Conservation (phyloP, 1,284 basidiomycete genomes). For the Puccinia horiana region DNA sequence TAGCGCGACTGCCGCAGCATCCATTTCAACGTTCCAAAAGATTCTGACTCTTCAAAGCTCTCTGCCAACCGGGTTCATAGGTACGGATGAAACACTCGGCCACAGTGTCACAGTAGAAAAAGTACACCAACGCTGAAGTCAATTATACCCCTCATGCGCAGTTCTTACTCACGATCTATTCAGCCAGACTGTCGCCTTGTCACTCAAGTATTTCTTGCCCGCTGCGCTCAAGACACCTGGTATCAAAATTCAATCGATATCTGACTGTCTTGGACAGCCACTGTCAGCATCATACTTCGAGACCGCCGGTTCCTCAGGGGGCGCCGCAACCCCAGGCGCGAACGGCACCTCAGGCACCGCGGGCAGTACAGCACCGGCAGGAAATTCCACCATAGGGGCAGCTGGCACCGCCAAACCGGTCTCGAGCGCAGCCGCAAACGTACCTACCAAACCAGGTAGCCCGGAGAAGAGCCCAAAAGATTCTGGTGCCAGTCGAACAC, state of each 20-base stretch:
- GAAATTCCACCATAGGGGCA: background rate
- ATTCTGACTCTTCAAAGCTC: constrained; percentile 1
- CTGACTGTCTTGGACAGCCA: constrained; percentile 29
- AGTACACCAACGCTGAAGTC: constrained; percentile 51
- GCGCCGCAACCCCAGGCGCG: background rate
- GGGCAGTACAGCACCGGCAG: background rate
- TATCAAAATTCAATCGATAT: constrained; percentile 32
- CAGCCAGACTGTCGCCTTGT: constrained; percentile 57
- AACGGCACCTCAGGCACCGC: background rate
- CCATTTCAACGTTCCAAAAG: constrained; percentile 16
- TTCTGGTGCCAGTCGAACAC: background rate
- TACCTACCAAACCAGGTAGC: background rate
- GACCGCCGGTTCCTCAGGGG: background rate
- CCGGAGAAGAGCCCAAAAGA: background rate
- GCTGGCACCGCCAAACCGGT: too few relatives aligned
- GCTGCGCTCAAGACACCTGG: constrained; percentile 50
- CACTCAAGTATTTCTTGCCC: constrained; percentile 55
- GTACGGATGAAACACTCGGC: constrained; percentile 50
- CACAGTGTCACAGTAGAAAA: constrained; percentile 18
- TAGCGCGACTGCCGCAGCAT: constrained; percentile 50
- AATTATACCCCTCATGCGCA: constrained; percentile 49
- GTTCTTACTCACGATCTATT: constrained; percentile 65
- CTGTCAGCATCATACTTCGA: constrained; percentile 18
- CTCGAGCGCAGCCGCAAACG: too few relatives aligned
- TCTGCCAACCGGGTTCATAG: constrained; percentile 22